Conservation (phyloP, 257 asterid species). For the Plantago elongata region DNA sequence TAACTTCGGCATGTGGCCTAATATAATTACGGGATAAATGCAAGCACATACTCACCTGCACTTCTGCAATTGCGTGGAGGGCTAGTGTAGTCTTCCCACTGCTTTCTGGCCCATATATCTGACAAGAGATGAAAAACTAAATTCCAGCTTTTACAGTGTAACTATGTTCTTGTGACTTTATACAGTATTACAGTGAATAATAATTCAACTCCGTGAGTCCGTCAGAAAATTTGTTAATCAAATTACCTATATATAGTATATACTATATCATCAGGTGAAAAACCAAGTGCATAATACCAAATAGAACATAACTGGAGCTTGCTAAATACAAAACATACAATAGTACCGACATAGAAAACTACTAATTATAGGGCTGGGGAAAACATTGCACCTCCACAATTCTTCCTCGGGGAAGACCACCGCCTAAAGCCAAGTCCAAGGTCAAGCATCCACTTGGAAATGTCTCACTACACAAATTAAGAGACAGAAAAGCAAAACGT, state of each 20-base stretch:
- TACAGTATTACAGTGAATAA: background rate
- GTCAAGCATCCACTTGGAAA: slow-evolving; percentile 97
- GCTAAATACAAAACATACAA: background rate
- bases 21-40: slow-evolving; percentile 21
- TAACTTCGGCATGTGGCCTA: slow-evolving; percentile 10
- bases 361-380: background rate
- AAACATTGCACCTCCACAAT: slow-evolving; percentile 70
- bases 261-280: slow-evolving; percentile 1
- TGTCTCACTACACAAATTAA: slow-evolving; percentile 63
- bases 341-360: background rate
- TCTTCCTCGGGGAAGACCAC: slow-evolving; percentile 97
- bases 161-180: background rate
- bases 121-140: slow-evolving; percentile 17
- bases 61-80: slow-evolving; percentile 99
- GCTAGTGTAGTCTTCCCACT: slow-evolving; percentile 98
- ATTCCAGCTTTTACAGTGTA: slow-evolving; percentile 11
- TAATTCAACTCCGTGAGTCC: background rate
- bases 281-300: background rate
- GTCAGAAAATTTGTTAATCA: background rate
- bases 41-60: slow-evolving; percentile 79
- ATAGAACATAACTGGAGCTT: slow-evolving; percentile 3
- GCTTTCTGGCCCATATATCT: slow-evolving; percentile 99
- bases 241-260: background rate
- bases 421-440: slow-evolving; percentile 92
- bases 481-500: slow-evolving; percentile 1